phyloP scores from a whole-genome alignment of 345 rosid genomes.

The Gossypium turneri region DNA sequence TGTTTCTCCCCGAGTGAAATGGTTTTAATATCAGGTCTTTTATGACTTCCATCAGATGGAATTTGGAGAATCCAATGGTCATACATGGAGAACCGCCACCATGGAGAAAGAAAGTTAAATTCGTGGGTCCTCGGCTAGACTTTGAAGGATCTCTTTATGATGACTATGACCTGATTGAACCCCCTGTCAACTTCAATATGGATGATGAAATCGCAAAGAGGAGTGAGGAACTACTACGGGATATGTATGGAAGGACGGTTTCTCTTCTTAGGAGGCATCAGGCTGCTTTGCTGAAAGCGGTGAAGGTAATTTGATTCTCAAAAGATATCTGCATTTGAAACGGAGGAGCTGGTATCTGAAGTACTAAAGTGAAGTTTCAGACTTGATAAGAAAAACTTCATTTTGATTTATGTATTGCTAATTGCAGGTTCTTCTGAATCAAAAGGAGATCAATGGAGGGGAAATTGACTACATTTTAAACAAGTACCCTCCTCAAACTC shows the following conservation, averaged over 20 bases:
- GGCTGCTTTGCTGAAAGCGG: slow-evolving; percentile 75
- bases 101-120: slow-evolving; percentile 70
- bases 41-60: slow-evolving; percentile 63
- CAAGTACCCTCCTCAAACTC: slow-evolving; percentile 74
- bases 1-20: neutral
- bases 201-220: slow-evolving; percentile 75
- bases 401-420: neutral
- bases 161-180: slow-evolving; percentile 66
- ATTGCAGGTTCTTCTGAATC: slow-evolving; percentile 64
- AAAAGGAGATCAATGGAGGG: slow-evolving; percentile 75
- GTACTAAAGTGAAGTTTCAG: neutral
- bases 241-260: slow-evolving; percentile 59
- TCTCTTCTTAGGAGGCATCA: slow-evolving; percentile 68
- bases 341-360: neutral
- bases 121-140: slow-evolving; percentile 84
- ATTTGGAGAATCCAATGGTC: slow-evolving; percentile 88
- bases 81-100: slow-evolving; percentile 91
- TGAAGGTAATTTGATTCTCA: slow-evolving; percentile 48
- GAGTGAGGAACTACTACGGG: slow-evolving; percentile 57
- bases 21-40: slow-evolving; percentile 8
- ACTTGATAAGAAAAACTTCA: neutral
- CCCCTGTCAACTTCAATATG: slow-evolving; percentile 75
- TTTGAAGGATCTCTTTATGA: slow-evolving; percentile 92
- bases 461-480: slow-evolving; percentile 72
- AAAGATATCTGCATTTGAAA: neutral